phyloP scores from a whole-genome alignment of 805 yeast genomes.

The Schwanniomyces polymorphus region DNA sequence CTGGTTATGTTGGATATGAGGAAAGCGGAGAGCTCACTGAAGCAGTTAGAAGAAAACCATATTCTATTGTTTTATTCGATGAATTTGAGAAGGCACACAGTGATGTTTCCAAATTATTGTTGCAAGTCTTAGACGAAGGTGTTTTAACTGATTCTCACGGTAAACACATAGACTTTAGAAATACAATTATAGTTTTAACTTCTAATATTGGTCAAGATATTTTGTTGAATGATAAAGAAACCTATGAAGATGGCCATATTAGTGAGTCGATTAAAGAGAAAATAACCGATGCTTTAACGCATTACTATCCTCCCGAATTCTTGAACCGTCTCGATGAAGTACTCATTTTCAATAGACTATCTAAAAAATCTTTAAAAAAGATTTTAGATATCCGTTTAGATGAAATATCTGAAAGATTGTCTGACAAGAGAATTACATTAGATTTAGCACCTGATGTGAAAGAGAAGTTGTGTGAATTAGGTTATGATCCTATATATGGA shows the following conservation, averaged over 20 bases:
- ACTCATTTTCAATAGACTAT: constrained; percentile 87
- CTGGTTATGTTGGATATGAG: constrained; percentile 96
- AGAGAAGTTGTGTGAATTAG: constrained; percentile 76
- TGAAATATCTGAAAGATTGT: constrained; percentile 78
- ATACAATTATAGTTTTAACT: constrained; percentile 94
- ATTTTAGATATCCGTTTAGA: constrained; percentile 83
- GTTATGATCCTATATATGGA: constrained; percentile 91
- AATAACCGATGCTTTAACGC: constrained; percentile 69
- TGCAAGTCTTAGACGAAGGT: constrained; percentile 96
- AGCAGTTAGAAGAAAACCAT: constrained; percentile 93
- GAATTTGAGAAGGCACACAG: constrained; percentile 97
- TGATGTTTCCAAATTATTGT: constrained; percentile 84
- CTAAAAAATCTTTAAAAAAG: constrained; percentile 68
- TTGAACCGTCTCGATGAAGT: constrained; percentile 92
- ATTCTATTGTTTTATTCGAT: constrained; percentile 88
- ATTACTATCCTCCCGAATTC: constrained; percentile 89
- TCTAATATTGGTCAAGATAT: constrained; percentile 95
- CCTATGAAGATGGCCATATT: constrained; percentile 63
- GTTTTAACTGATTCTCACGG: constrained; percentile 94
- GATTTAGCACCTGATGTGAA: constrained; percentile 63
- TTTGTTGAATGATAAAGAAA: constrained; percentile 61
- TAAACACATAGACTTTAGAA: constrained; percentile 88
- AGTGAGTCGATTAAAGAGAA: constrained; percentile 49
- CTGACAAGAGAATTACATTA: constrained; percentile 71
- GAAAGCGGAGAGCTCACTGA: constrained; percentile 96